Evolutionary conservation across 2,329 filamentous ascomycete genomes (phyloP).

Genomic region (Arthrobotrys pseudoclavata): DNA sequence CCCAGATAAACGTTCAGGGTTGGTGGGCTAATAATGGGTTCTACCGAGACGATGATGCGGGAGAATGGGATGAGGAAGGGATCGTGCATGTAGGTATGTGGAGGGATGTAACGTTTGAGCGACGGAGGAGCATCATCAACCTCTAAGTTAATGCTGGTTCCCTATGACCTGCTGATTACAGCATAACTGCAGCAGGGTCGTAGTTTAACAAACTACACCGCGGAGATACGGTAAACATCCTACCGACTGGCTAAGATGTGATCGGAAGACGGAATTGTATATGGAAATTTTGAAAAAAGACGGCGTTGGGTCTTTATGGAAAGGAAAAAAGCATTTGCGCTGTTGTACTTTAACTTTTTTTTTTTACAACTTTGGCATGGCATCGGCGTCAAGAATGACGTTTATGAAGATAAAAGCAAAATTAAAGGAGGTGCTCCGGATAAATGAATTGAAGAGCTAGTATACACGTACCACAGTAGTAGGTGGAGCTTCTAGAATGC

Average conservation of each 20-base stretch:
- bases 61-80: constrained; percentile 84
- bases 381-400: constrained; percentile 25
- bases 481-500: not conserved
- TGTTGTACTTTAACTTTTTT: constrained; percentile 21
- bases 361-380: constrained; percentile 23
- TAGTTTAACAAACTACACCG: not conserved
- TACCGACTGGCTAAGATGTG: constrained; percentile 6
- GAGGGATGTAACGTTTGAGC: constrained; percentile 64
- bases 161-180: constrained; percentile 3
- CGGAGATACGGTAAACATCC: constrained; percentile 17
- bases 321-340: constrained; percentile 5
- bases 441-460: constrained; percentile 8
- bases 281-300: constrained; percentile 11
- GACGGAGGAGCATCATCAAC: constrained; percentile 48
- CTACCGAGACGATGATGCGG: constrained; percentile 78
- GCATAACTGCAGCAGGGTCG: not conserved
- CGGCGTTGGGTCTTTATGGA: constrained; percentile 14
- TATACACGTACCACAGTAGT: not conserved
- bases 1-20: constrained; percentile 76
- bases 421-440: not conserved
- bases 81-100: constrained; percentile 91
- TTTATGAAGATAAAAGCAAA: constrained; percentile 29
- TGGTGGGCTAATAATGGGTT: constrained; percentile 83
- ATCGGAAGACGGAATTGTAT: constrained; percentile 16
- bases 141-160: constrained; percentile 26